Evolutionary conservation across 148 eudicot species (phyloP).

Genomic region (Rhododendron ovatum): DNA sequence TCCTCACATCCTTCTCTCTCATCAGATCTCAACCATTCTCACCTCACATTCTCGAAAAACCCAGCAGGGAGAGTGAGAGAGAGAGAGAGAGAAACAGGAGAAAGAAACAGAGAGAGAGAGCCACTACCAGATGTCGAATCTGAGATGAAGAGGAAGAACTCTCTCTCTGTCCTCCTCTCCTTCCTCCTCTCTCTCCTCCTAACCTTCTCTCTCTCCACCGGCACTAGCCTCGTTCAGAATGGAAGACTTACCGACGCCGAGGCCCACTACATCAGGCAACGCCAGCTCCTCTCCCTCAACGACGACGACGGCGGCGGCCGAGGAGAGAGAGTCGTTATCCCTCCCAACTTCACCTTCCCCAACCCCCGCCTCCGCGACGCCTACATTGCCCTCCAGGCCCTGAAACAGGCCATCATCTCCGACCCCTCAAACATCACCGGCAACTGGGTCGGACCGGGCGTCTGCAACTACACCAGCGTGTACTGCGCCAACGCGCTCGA

Average conservation of each 20-base stretch:
- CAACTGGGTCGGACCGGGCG: conserved; percentile 73
- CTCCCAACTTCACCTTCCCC: conserved; percentile 41
- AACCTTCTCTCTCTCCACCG: neutral
- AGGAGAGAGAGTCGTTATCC: conserved; percentile 48
- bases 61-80: neutral
- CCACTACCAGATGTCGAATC: conserved; percentile 28
- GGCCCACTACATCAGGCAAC: conserved; percentile 36
- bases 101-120: neutral
- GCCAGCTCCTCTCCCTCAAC: conserved; percentile 60
- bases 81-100: neutral
- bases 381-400: conserved; percentile 86
- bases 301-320: conserved; percentile 67
- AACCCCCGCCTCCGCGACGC: conserved; percentile 55
- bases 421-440: conserved; percentile 64
- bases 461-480: conserved; percentile 59
- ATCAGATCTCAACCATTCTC: conserved; percentile 18
- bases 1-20: neutral
- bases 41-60: conserved; percentile 9
- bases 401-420: conserved; percentile 75
- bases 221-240: conserved; percentile 7
- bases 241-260: conserved; percentile 43
- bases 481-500: conserved; percentile 76
- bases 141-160: conserved; percentile 39
- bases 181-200: neutral
- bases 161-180: neutral